A percentile compares a stretch with the other conserved stretches of the same genome.
Evolutionary conservation across 2,329 filamentous ascomycete genomes (phyloP).

Genomic region (Xylariaceae sp.): DNA sequence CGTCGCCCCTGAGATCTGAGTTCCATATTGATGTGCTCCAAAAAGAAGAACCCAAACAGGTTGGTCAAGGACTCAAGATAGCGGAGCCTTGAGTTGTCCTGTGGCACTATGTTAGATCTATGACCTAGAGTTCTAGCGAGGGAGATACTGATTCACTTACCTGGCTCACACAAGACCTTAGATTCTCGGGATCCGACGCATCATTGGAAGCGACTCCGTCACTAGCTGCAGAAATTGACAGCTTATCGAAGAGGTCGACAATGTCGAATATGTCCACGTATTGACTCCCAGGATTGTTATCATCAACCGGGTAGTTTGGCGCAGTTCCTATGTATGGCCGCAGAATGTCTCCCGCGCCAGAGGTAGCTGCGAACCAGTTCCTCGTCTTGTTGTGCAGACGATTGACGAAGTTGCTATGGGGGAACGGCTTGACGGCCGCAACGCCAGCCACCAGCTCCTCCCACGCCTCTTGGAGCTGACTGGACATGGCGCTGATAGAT

Average conservation of each 20-base stretch:
- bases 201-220: neutral
- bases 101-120: neutral
- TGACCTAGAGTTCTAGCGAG: too few species aligned
- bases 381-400: neutral
- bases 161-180: neutral
- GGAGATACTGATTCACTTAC: neutral
- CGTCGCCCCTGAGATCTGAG: neutral
- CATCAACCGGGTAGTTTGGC: neutral
- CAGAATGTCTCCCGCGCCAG: neutral
- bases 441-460: neutral
- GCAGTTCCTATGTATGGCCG: neutral
- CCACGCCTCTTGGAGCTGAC: neutral
- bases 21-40: neutral
- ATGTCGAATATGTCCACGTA: neutral
- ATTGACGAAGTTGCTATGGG: neutral
- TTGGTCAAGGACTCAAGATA: neutral
- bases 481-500: neutral
- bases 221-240: neutral
- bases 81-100: neutral
- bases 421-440: neutral
- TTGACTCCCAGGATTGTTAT: neutral
- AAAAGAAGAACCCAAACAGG: neutral
- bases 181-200: neutral
- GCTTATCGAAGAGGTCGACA: neutral
- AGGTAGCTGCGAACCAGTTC: neutral